A percentile compares a stretch with the other conserved stretches of the same genome.
These are phyloP conservation scores for Coprinopsis marcescibilis DNA, from an alignment of 768 basidiomycete species.

Conservation along the genomic window DNA sequence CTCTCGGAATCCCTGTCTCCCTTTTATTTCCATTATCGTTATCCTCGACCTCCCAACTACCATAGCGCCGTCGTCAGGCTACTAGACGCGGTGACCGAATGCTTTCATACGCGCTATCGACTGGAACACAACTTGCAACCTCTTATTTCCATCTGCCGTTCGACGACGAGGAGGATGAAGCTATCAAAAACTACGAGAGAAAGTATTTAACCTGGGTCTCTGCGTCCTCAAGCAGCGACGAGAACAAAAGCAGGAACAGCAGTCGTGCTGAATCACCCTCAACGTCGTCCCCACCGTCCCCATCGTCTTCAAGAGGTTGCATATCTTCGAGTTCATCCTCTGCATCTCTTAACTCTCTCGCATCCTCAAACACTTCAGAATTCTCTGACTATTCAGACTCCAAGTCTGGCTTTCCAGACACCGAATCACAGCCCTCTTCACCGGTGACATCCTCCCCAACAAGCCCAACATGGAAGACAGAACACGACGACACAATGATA, in stretches of 20 bases:
- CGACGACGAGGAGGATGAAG: slow-evolving; percentile 49
- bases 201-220: slow-evolving; percentile 47
- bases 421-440: background rate
- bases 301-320: slow-evolving; percentile 13
- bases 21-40: too few relatives aligned
- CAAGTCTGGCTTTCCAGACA: background rate
- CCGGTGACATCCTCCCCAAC: background rate
- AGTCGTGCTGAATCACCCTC: too few relatives aligned
- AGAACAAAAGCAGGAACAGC: too few relatives aligned
- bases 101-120: slow-evolving; percentile 43
- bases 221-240: slow-evolving; percentile 21
- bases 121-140: slow-evolving; percentile 42
- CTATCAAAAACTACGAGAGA: slow-evolving; percentile 38
- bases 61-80: too few relatives aligned
- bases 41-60: too few relatives aligned
- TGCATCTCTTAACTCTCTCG: background rate
- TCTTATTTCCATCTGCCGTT: slow-evolving; percentile 61
- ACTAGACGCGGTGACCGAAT: too few relatives aligned
- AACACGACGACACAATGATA: slow-evolving; percentile 26
- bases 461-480: slow-evolving; percentile 7
- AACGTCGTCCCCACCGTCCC: slow-evolving; percentile 1
- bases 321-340: slow-evolving; percentile 11
- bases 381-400: background rate
- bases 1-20: too few relatives aligned
- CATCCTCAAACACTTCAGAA: slow-evolving; percentile 1